Evolutionary conservation across 345 rosid species (phyloP), one percentile per base, ranked within the genome.

Genomic region (Firmiana major): DNA sequence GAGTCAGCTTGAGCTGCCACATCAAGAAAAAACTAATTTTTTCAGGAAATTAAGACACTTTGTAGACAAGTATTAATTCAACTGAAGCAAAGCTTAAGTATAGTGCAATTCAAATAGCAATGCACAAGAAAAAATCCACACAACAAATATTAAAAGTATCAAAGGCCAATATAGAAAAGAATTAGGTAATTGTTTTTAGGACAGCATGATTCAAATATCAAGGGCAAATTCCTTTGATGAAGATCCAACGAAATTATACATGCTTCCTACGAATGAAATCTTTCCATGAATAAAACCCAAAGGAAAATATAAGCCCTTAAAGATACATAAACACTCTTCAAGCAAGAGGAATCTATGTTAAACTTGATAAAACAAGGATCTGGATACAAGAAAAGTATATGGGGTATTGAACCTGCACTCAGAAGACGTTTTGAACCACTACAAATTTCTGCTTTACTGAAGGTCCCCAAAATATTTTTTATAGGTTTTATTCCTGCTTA

Each of bases 1-100:
- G 86, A 75, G 57, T 85, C 78, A 40, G 63, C 77, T 70, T 79
- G 77, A 78, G 54, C 83, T 83, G 73, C 31, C 22, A 73, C 40
- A 69, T 60, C 67, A 73, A 69, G 34, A 49, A 69, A 31, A 42
- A 75, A 65, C 57, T 36, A 79, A 24, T 78, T 69, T 40, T 77
- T 34, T 71, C 42, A 63, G 40, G 66, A 9, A 38, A 64, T 46
- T n/a, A 68, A 42, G 55, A 73, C 8, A 64, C 15, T 42, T 59
- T 28, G 0, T 21, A 28, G 67, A 57, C 12, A 71, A 71, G 31
- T 48, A 22, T 9, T 43, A 58, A n/a, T n/a, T 74, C 38, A 57
- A 42, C 10, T 11, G 31, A 59, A 60, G 16, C 13, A 59, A 21
- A 40, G 28, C 38, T 55, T 16, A 55, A 5, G 31, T 21, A 13